phyloP scores from a whole-genome alignment of 345 rosid genomes.

The Aurinia saxatilis region DNA sequence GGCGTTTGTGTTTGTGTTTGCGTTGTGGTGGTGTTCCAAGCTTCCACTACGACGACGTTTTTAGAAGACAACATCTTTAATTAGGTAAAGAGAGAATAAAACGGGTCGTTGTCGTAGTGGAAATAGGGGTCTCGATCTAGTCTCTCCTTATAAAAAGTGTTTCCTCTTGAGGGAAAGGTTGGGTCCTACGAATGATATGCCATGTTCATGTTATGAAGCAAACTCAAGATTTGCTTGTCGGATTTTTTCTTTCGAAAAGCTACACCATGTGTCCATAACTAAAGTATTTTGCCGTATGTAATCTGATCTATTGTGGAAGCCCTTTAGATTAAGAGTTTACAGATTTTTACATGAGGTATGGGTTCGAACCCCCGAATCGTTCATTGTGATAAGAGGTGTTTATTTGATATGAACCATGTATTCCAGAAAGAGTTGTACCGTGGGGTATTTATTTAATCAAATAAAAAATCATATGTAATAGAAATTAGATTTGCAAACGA shows the following conservation, averaged over 20 bases:
- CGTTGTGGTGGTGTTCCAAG: slow-evolving; percentile 28
- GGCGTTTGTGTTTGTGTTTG: slow-evolving; percentile 10
- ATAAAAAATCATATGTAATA: no score
- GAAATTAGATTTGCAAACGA: no score
- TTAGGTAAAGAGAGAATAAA: not conserved
- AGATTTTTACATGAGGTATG: no score
- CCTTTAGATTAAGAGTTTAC: no score
- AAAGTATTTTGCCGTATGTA: not conserved
- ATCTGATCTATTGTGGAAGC: no score
- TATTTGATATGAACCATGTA: no score
- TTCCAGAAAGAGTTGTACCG: no score
- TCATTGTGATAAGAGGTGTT: no score
- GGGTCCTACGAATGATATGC: slow-evolving; percentile 34
- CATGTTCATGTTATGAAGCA: slow-evolving; percentile 26
- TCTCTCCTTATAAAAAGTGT: slow-evolving; percentile 20
- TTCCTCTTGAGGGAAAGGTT: slow-evolving; percentile 8
- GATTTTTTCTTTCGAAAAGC: slow-evolving; percentile 20
- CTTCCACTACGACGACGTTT: slow-evolving; percentile 13
- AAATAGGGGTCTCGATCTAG: not conserved
- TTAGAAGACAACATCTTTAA: slow-evolving; percentile 14
- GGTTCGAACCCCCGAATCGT: no score
- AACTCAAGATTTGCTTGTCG: slow-evolving; percentile 32
- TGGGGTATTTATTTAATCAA: no score
- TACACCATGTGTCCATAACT: slow-evolving; percentile 7
- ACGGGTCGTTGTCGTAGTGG: slow-evolving; percentile 20